These are phyloP conservation scores for Carex parvula DNA, from an alignment of 176 grass and related monocot genomes.

Conservation along the genomic window DNA sequence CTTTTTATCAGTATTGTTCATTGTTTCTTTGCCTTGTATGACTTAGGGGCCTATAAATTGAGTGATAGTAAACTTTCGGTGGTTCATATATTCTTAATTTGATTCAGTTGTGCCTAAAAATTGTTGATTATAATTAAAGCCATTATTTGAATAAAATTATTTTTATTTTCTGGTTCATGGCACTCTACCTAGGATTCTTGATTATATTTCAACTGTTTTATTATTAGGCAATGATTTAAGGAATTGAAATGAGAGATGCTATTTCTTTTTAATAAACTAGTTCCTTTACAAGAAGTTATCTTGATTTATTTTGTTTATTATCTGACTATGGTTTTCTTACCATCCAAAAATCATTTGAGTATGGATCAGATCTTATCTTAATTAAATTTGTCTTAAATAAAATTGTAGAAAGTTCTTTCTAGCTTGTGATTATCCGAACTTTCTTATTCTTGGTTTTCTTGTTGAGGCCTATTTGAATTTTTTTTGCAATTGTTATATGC, in stretches of 20 bases:
- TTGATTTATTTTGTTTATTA: not conserved
- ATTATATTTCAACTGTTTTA: constrained; percentile 1
- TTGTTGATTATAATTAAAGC: not conserved
- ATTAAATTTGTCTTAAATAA: not conserved
- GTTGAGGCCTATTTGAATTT: not conserved
- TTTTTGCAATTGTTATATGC: not conserved
- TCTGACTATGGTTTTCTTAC: not conserved
- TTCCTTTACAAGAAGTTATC: not conserved
- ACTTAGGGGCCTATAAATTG: not conserved
- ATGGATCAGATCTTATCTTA: not conserved
- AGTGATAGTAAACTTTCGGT: not conserved
- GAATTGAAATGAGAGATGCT: not conserved
- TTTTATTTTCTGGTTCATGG: not conserved
- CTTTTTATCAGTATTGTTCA: not conserved
- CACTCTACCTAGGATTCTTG: not conserved
- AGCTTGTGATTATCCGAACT: not conserved
- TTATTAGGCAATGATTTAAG: not conserved
- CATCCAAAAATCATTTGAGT: not conserved
- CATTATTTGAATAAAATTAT: not conserved
- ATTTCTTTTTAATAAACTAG: not conserved
- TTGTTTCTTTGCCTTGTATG: not conserved
- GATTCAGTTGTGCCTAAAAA: constrained; percentile 13
- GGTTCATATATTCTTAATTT: not conserved
- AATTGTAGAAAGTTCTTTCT: not conserved
- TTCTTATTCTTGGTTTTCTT: not conserved